phyloP scores from a whole-genome alignment of 805 yeast species.

The Saccharomyces eubayanus region DNA sequence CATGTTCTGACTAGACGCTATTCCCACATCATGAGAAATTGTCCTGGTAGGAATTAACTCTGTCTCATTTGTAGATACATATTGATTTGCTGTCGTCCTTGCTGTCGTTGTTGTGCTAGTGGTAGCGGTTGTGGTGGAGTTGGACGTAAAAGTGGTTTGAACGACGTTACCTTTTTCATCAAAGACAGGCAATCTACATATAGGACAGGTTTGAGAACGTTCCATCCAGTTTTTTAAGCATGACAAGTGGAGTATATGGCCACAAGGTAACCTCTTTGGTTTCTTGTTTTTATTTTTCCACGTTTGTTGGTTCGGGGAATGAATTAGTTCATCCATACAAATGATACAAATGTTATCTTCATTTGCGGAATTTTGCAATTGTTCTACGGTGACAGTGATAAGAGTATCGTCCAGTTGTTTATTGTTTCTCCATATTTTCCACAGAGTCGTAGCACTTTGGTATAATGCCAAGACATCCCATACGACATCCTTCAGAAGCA shows the following conservation, averaged over 20 bases:
- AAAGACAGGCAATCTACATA: conserved; percentile 70
- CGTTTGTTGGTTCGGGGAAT: conserved; percentile 12
- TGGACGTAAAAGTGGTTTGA: background rate
- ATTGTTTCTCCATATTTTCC: conserved; percentile 38
- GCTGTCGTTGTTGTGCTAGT: background rate
- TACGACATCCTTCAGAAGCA: conserved; percentile 43
- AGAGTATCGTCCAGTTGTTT: conserved; percentile 58
- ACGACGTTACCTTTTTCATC: conserved; percentile 25
- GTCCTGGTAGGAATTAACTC: background rate
- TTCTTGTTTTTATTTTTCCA: conserved; percentile 13
- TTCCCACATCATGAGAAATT: background rate
- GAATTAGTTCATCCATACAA: conserved; percentile 82
- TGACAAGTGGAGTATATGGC: conserved; percentile 81
- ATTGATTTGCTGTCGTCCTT: background rate
- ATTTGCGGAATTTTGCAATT: conserved; percentile 52
- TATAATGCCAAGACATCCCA: conserved; percentile 29
- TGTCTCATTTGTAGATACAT: background rate
- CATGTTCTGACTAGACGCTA: background rate
- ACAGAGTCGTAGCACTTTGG: conserved; percentile 33
- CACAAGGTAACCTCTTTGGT: conserved; percentile 76
- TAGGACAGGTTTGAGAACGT: conserved; percentile 87
- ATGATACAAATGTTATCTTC: conserved; percentile 69
- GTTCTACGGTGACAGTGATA: conserved; percentile 52
- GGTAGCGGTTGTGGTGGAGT: background rate
- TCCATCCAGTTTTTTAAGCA: conserved; percentile 91